Base-by-base conservation (phyloP, 2,329 filamentous ascomycete genomes). In the Nigrospora sphaerica region DNA sequence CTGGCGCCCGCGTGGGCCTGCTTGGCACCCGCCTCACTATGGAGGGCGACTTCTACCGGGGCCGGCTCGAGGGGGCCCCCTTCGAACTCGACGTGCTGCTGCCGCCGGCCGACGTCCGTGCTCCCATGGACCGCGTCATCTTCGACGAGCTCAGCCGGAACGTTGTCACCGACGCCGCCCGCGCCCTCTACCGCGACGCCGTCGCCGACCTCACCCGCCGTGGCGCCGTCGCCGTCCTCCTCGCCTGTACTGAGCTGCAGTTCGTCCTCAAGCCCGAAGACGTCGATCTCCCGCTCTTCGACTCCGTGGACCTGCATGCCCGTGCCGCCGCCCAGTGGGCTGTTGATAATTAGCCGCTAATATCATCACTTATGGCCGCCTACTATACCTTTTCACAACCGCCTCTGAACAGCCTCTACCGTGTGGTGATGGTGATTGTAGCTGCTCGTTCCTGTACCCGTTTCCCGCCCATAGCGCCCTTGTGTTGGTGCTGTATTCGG, bases 11-110 rank as follows among this genome's bases (percentile, higher is more conserved):
- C 5, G 45, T 53, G 12, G 52, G 51, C 31, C 52, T 53, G 11
- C 37, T 56, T 12, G 54, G 53, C 35, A 56, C 54, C 13, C 40
- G 42, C 13, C 53, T 53, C 38, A 56, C 54, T 11, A 56, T 56
- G 54, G 53, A 56, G 44, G 49, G 55, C 40, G 53, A 56, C 32
- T 56, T 56, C 46, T 54, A 53, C 39, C 56, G 50, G 32, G 32
- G 41, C 19, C 51, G 52, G 23, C 42, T 56, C 5, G 40, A 42
- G n/a, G n/a, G n/a, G 52, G 11, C 32, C 12, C 32, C 17, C 23
- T 42, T 42, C 12, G 40, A n/a, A 11, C 37, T 56, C 36, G 38
- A 46, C 19, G 54, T 56, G n/a, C 33, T 56, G 28, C 33, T 56
- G 32, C 54, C 54, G 19, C 50, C 49, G n/a, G 46, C 49, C 2